Percentiles rank a stretch among this genome's conserved stretches.
phyloP scores from a whole-genome alignment of 768 basidiomycete genomes.

The Lepiota brunneoincarnata region DNA sequence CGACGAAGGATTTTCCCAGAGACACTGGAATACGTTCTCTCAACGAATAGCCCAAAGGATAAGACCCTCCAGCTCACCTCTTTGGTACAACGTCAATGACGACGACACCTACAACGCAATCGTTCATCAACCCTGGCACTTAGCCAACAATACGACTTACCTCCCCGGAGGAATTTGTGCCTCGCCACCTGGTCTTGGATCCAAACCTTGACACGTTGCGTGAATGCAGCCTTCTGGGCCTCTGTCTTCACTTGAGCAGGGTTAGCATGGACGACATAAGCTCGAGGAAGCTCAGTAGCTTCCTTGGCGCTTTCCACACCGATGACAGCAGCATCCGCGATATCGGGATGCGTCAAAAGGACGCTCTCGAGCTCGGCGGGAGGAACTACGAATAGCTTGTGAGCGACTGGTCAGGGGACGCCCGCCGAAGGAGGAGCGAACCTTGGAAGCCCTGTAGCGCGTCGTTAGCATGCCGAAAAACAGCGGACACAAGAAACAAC shows the following conservation, averaged over 20 bases:
- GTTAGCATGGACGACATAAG: constrained; percentile 56
- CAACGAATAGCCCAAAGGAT: background rate
- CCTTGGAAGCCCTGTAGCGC: constrained; percentile 70
- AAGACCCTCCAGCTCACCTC: constrained; percentile 39
- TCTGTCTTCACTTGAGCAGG: constrained; percentile 33
- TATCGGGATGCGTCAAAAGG: constrained; percentile 68
- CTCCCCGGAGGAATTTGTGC: constrained; percentile 81
- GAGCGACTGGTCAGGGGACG: background rate
- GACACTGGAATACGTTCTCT: constrained; percentile 43
- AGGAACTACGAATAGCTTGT: constrained; percentile 50
- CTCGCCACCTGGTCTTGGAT: constrained; percentile 62
- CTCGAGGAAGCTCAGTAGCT: constrained; percentile 82
- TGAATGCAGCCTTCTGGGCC: constrained; percentile 41
- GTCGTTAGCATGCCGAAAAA: background rate
- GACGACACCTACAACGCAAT: constrained; percentile 51
- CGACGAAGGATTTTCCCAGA: constrained; percentile 87
- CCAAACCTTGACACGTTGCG: constrained; percentile 60
- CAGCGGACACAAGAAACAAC: background rate
- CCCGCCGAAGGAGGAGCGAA: constrained; percentile 20
- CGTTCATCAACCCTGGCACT: constrained; percentile 60
- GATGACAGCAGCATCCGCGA: constrained; percentile 81
- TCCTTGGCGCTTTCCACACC: constrained; percentile 64
- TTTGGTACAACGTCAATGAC: constrained; percentile 66
- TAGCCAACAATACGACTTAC: constrained; percentile 61
- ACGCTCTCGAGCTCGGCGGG: constrained; percentile 84